Evolutionary conservation across 768 basidiomycete species (phyloP), one percentile per base, ranked within the genome.

Genomic region (Russula lepida): DNA sequence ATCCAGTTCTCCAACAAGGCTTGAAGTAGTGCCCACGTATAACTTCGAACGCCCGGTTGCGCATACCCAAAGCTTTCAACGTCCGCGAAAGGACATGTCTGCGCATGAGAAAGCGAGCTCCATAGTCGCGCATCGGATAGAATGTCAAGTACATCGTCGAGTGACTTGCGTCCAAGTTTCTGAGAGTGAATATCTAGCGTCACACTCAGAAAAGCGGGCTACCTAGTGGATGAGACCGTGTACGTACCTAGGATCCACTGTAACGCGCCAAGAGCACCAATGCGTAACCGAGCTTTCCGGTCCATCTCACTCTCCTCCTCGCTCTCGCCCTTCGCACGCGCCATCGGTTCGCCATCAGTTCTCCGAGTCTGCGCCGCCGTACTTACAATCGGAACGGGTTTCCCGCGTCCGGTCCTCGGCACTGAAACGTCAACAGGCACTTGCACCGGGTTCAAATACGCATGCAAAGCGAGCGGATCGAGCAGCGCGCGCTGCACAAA

Each of bases 41-140:
- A 78, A 69, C 84, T 81, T 19, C 93, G 80, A 32, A 92, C 86
- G 43, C 77, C 78, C 3, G 91, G 88, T 66, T 93, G 89, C 2
- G 71, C 76, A 35, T 74, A 76, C 1, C 89, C 90, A 63, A 88
- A 82, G 51, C 74, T 73, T 52, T 78, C 76, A 5, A 77, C 62
- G 2, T 73, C 73, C 15, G 72, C 70, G 69, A 79, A 82, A 0
- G 78, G 77, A 33, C 75, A 76, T 9, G 61, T 67, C 62, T 74
- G 74, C 1, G 69, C 74, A 32, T 79, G 76, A 63, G 79, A 78
- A 7, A 86, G 73, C 2, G 77, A 76, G 15, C 81, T 82, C 87
- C 84, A 94, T 28, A 85, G 73, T 2, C 71, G 76, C 35, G 81
- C 77, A 64, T 80, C 85, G 13, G 69, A 72, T 27, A 81, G 75